Conservation (phyloP, 257 asterid genomes). For the Ilex asprella region DNA sequence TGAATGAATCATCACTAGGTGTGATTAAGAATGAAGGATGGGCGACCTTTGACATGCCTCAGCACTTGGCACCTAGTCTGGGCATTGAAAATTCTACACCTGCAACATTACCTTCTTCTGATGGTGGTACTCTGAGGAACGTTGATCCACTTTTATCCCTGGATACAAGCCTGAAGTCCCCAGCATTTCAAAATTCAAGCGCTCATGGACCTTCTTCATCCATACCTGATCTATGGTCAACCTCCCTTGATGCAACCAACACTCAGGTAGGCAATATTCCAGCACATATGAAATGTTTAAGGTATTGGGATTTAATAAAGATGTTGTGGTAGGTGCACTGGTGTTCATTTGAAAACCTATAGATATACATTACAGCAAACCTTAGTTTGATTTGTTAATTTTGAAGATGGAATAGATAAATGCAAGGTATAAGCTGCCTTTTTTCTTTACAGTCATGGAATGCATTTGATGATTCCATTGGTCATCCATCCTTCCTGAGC, state of each 20-base stretch:
- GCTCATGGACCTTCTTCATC: constrained; percentile 24
- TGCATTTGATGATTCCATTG: constrained; percentile 46
- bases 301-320: too few relatives aligned
- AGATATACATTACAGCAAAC: too few relatives aligned
- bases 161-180: constrained; percentile 20
- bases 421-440: too few relatives aligned
- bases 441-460: constrained; percentile 58
- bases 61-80: constrained; percentile 25
- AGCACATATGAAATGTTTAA: too few relatives aligned
- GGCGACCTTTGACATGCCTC: constrained; percentile 49
- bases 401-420: too few relatives aligned
- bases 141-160: constrained; percentile 32
- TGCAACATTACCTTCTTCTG: constrained; percentile 34
- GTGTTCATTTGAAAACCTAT: too few relatives aligned
- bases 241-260: constrained; percentile 13
- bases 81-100: constrained; percentile 26
- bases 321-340: too few relatives aligned
- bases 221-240: constrained; percentile 23
- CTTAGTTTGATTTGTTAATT: too few relatives aligned
- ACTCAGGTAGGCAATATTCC: constrained; percentile 22
- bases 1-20: constrained; percentile 14
- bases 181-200: constrained; percentile 24
- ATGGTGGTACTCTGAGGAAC: constrained; percentile 19
- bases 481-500: constrained; percentile 20
- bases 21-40: constrained; percentile 34